phyloP scores from a whole-genome alignment of 805 yeast species.

The Metschnikowia orientalis region DNA sequence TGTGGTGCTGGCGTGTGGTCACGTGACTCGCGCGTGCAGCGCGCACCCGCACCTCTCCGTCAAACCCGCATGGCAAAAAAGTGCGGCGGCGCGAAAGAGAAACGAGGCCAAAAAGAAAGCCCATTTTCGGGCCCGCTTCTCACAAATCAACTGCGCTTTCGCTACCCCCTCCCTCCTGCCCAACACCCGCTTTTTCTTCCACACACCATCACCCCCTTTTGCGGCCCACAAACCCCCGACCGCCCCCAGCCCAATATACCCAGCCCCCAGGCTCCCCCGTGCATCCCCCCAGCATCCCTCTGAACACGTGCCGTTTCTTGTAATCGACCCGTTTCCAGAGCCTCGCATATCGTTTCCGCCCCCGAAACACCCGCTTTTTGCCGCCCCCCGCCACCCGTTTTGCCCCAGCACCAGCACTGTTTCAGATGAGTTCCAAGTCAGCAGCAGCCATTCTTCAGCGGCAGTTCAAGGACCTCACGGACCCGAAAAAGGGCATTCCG shows the following conservation, averaged over 20 bases:
- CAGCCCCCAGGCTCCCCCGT: not conserved
- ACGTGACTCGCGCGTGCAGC: not conserved
- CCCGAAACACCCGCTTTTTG: not conserved
- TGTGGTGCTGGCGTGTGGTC: too few relatives aligned
- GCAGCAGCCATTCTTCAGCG: slow-evolving; percentile 86
- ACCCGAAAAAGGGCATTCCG: slow-evolving; percentile 71
- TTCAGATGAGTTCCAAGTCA: slow-evolving; percentile 47
- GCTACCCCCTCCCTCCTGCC: slow-evolving; percentile 1
- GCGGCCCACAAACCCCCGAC: not conserved
- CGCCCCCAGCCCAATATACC: too few relatives aligned
- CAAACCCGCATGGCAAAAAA: not conserved
- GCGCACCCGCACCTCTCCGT: not conserved
- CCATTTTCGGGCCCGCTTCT: slow-evolving; percentile 5
- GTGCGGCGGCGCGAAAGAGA: slow-evolving; percentile 3
- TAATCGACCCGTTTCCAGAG: too few relatives aligned
- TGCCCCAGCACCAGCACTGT: not conserved
- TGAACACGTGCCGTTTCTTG: too few relatives aligned
- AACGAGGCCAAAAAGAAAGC: slow-evolving; percentile 4
- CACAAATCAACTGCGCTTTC: slow-evolving; percentile 7
- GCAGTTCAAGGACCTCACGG: slow-evolving; percentile 90
- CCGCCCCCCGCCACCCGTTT: too few relatives aligned
- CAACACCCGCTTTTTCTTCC: not conserved
- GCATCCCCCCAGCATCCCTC: too few relatives aligned
- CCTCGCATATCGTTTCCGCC: not conserved
- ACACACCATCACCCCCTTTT: not conserved